A percentile compares a stretch with the other conserved stretches of the same genome.
Evolutionary conservation across 2,329 filamentous ascomycete genomes (phyloP).

Genomic region (Myriangium duriaei): DNA sequence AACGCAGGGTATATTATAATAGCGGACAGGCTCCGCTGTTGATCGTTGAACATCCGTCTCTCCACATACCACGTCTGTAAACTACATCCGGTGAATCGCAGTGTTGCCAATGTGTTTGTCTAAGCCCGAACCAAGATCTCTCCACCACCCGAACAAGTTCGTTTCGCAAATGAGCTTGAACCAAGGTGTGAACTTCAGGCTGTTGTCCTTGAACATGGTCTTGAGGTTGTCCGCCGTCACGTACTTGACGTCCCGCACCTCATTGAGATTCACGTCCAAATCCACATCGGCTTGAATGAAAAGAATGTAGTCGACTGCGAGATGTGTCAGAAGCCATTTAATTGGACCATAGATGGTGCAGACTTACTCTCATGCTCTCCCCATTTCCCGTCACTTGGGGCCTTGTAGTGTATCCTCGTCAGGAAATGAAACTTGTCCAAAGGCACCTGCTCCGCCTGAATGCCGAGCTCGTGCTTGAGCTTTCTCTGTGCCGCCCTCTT

Average conservation of each 20-base stretch:
- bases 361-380: slow-evolving; percentile 91
- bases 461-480: slow-evolving; percentile 87
- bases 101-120: slow-evolving; percentile 79
- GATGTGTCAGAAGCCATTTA: slow-evolving; percentile 15
- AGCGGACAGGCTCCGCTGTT: too few species aligned
- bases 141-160: slow-evolving; percentile 98
- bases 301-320: slow-evolving; percentile 86
- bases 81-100: slow-evolving; percentile 70
- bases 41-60: too few species aligned
- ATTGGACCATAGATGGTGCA: not conserved
- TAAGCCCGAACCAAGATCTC: slow-evolving; percentile 65
- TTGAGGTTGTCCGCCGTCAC: slow-evolving; percentile 74
- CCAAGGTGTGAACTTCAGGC: slow-evolving; percentile 87
- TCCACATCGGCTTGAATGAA: slow-evolving; percentile 95
- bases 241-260: slow-evolving; percentile 75
- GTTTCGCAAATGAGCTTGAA: slow-evolving; percentile 98
- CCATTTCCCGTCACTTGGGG: slow-evolving; percentile 94
- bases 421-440: slow-evolving; percentile 86
- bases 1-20: too few species aligned
- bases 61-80: too few species aligned
- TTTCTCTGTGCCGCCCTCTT: slow-evolving; percentile 90
- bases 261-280: slow-evolving; percentile 69
- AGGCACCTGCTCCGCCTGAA: slow-evolving; percentile 77
- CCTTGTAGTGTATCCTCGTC: slow-evolving; percentile 96
- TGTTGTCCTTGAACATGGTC: slow-evolving; percentile 68